A percentile compares a stretch with the other conserved stretches of the same genome.
phyloP scores from a whole-genome alignment of 2,329 filamentous ascomycete species.

The Pseudogymnoascus sp. region DNA sequence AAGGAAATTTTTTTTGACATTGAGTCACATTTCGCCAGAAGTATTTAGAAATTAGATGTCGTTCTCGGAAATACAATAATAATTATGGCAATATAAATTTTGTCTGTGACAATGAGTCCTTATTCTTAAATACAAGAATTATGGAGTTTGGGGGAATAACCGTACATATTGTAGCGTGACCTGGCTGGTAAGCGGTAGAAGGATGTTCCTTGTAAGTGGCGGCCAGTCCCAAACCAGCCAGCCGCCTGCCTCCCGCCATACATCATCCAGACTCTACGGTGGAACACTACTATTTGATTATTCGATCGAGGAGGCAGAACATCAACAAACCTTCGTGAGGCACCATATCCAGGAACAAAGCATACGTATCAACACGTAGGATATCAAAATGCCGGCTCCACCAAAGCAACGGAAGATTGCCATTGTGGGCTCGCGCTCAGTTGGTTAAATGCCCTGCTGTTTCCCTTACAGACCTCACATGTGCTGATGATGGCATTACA shows the following conservation, averaged over 20 bases:
- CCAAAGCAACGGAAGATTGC: constrained; percentile 89
- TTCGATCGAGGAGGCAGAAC: background rate
- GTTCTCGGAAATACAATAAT: background rate
- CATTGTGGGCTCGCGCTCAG: constrained; percentile 88
- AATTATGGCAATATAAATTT: background rate
- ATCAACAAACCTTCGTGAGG: constrained; percentile 1
- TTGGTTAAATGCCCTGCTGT: constrained; percentile 54
- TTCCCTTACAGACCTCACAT: constrained; percentile 1
- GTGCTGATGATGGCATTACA: constrained; percentile 31
- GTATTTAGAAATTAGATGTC: background rate
- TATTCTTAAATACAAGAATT: background rate
- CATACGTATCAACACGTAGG: constrained; percentile 1
- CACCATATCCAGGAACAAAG: constrained; percentile 1
- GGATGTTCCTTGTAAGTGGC: background rate
- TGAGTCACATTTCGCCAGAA: background rate
- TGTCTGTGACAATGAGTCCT: background rate
- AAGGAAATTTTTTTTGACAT: background rate
- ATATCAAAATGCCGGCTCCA: constrained; percentile 21
- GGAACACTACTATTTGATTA: background rate
- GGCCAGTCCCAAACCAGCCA: constrained; percentile 1
- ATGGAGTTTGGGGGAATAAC: background rate
- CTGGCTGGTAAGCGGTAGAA: background rate
- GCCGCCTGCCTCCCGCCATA: background rate
- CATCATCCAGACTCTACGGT: constrained; percentile 1
- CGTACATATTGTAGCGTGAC: background rate